Percentiles rank a stretch among this genome's conserved stretches.
Conservation (phyloP, 495 filamentous ascomycete species). For the Lepraria neglecta region DNA sequence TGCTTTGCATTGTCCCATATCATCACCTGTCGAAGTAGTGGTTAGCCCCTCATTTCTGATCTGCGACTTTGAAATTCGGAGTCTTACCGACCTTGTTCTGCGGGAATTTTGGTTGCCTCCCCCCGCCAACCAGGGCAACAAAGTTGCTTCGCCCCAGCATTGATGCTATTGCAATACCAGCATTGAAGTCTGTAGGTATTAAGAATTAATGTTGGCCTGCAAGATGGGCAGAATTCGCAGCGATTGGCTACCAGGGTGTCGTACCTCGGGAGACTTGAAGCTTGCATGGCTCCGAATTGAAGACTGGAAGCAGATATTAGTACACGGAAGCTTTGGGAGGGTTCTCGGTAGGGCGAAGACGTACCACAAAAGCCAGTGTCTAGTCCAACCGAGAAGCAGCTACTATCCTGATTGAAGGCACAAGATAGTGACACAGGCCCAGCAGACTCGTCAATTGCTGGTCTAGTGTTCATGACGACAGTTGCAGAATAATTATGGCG, state of each 20-base stretch:
- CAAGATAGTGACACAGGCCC: slow-evolving; percentile 73
- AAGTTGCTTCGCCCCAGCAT: slow-evolving; percentile 88
- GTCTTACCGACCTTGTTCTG: slow-evolving; percentile 65
- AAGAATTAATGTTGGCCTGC: slow-evolving; percentile 12
- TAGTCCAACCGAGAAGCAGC: slow-evolving; percentile 82
- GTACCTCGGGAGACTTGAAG: slow-evolving; percentile 62
- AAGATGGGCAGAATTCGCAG: neutral
- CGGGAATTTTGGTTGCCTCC: slow-evolving; percentile 76
- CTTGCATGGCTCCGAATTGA: slow-evolving; percentile 68
- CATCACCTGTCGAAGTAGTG: slow-evolving; percentile 52
- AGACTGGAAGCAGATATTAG: slow-evolving; percentile 47
- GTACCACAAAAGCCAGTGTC: slow-evolving; percentile 82
- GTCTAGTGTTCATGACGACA: slow-evolving; percentile 78
- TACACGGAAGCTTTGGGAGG: slow-evolving; percentile 17
- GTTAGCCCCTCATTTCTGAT: slow-evolving; percentile 3
- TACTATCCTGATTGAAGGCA: slow-evolving; percentile 80
- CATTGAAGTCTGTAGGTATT: slow-evolving; percentile 62
- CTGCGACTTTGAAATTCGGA: neutral
- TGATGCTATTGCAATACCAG: slow-evolving; percentile 72
- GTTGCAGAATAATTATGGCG: slow-evolving; percentile 11
- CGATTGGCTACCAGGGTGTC: slow-evolving; percentile 24
- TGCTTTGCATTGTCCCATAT: slow-evolving; percentile 89
- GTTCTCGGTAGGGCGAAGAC: slow-evolving; percentile 27
- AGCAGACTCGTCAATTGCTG: slow-evolving; percentile 69
- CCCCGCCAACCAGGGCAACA: slow-evolving; percentile 84